Conservation (phyloP, 805 yeast species). For the Yarrowia sp. region DNA sequence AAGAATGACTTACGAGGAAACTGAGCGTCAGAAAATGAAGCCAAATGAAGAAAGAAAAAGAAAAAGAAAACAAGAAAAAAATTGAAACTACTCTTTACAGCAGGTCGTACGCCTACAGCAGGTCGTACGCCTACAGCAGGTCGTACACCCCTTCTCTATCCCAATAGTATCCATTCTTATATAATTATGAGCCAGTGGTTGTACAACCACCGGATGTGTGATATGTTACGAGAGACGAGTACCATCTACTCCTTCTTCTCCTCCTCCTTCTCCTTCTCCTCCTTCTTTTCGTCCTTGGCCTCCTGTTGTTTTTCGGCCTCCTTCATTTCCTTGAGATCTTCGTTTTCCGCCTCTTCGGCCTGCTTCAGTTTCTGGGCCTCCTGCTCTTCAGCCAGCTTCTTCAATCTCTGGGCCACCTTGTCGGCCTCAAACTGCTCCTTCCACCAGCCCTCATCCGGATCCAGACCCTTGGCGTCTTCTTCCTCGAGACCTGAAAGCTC, state of each 20-base stretch:
- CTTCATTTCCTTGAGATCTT: not conserved
- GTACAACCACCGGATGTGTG: too few species aligned
- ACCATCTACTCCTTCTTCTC: not conserved
- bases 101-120: too few species aligned
- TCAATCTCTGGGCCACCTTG: not conserved
- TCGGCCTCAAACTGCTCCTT: not conserved
- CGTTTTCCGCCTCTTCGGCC: not conserved
- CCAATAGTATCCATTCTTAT: too few species aligned
- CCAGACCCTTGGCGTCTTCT: not conserved
- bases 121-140: too few species aligned
- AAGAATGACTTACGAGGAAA: too few species aligned
- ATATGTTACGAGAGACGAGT: not conserved
- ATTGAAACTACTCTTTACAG: too few species aligned
- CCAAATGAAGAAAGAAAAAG: too few species aligned
- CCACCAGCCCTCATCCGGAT: constrained; percentile 25
- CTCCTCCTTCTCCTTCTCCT: not conserved
- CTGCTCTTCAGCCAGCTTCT: not conserved
- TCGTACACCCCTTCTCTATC: too few species aligned
- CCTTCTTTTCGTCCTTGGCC: not conserved
- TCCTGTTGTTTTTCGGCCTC: not conserved
- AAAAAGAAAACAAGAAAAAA: too few species aligned
- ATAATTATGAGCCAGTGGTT: too few species aligned
- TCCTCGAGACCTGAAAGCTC: not conserved
- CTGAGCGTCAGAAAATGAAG: too few species aligned
- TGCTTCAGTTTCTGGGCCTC: not conserved